Base-by-base conservation (phyloP, 495 filamentous ascomycete species). In the Bryoglossum gracile region DNA sequence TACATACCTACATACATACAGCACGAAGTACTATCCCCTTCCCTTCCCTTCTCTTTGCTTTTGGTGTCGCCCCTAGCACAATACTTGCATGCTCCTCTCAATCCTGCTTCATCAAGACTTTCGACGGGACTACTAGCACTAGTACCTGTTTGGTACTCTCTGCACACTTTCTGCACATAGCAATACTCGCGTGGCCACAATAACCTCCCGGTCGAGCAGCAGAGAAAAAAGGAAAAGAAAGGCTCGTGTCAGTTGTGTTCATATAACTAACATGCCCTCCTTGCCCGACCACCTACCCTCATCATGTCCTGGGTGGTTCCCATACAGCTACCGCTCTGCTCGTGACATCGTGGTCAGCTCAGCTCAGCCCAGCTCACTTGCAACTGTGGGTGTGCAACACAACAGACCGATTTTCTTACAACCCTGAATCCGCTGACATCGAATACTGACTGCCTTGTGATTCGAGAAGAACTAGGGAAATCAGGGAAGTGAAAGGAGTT, bases 321-420 rank as follows among this genome's bases (percentile, higher is more conserved):
- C 26, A 30, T 30, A 5, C 26, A 30, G 13, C 26, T 5, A 30
- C 13, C 26, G 26, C 13, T n/a, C n/a, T n/a, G n/a, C n/a, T n/a
- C n/a, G n/a, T n/a, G n/a, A n/a, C 5, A 30, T 30, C 26, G 25
- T 23, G 8, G 11, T 37, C 4, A 37, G 34, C 4, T n/a, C 14
- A 23, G 41, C 32, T 26, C 24, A 23, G 32, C 41, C 21, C 13
- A 5, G 19, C 28, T 32, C 14, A 30, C 24, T 3, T 32, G 18
- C 18, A 43, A 8, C 32, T 18, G 41, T 25, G 41, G 32, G 14
- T 32, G 41, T 28, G 16, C 41, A 43, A 43, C 41, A n/a, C 41
- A 43, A 32, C 41, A 32, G 6, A 30, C 5, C 6, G 24, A 32
- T 8, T 16, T 28, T 30, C 3, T 6, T 11, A 23, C 23, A 43